Percentiles rank a stretch among this genome's conserved stretches.
These are phyloP conservation scores for Diplodia corticola DNA, from an alignment of 2,329 filamentous ascomycete species.

Conservation along the genomic window DNA sequence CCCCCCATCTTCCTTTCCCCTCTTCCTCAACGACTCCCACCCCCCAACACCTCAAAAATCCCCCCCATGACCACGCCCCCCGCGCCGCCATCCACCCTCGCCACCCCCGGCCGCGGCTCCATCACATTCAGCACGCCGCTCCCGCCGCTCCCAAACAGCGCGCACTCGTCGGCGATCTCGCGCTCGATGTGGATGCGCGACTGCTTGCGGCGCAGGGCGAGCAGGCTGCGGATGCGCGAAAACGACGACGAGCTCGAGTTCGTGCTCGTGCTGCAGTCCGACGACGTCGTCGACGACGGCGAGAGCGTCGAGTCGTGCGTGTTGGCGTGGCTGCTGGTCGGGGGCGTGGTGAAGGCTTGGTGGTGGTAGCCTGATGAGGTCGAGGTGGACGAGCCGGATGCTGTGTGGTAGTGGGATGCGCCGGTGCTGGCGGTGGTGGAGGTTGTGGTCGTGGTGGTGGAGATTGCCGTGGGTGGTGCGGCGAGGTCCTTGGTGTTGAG, in stretches of 20 bases:
- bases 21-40: slow-evolving; percentile 13
- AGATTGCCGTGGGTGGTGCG: slow-evolving; percentile 1
- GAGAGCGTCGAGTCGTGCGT: neutral
- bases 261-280: slow-evolving; percentile 25
- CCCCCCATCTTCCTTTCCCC: neutral
- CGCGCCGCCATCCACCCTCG: slow-evolving; percentile 18
- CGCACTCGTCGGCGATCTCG: slow-evolving; percentile 36
- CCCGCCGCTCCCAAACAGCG: slow-evolving; percentile 33
- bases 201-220: slow-evolving; percentile 36
- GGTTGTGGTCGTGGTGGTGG: neutral
- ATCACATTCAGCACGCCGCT: slow-evolving; percentile 24
- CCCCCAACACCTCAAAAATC: slow-evolving; percentile 42
- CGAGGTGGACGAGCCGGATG: neutral
- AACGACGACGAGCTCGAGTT: slow-evolving; percentile 27
- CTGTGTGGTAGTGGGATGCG: neutral
- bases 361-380: neutral
- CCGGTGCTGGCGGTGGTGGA: neutral
- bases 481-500: slow-evolving; percentile 22
- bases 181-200: slow-evolving; percentile 36
- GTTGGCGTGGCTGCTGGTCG: slow-evolving; percentile 30
- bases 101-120: slow-evolving; percentile 32
- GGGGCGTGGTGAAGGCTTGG: slow-evolving; percentile 14
- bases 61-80: slow-evolving; percentile 31
- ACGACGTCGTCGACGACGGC: slow-evolving; percentile 22
- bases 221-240: slow-evolving; percentile 33